Evolutionary conservation across 192 early-diverging fungal genomes (phyloP), one percentile per base, ranked within the genome.

Genomic region (Podila epicladia): DNA sequence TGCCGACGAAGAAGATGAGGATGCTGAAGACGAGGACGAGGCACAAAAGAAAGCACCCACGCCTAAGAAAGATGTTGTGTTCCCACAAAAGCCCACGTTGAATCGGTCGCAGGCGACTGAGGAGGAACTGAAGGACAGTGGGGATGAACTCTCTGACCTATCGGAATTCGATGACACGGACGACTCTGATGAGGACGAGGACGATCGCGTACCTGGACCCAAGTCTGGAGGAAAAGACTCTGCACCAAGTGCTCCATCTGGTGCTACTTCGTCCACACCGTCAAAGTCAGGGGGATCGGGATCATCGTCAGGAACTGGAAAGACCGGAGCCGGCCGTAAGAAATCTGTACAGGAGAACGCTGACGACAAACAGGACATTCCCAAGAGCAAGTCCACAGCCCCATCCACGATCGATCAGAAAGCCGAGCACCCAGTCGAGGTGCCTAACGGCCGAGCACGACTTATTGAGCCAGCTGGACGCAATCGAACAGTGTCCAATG

Each of bases 121-220:
- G 32, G 77, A 80, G 13, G 76, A 79, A 19, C 71, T 80, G 11
- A 80, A 80, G 62, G 77, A 80, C 58, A 80, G 77, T 48, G 77
- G 77, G 29, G 77, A 80, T 45, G 77, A 80, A 20, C 63, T 80
- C 1, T 80, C 77, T 0, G 77, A 80, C 31, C 77, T 80, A 0
- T 80, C 77, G 15, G 77, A 80, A 32, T 80, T 80, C 67, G 77
- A 80, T 4, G 77, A 80, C 57, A 69, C 71, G 20, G 77, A 80
- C 45, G 77, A 80, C 41, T 80, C 77, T 9, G 77, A 80, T 55
- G 77, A 76, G 31, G 74, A 80, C 19, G 77, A 80, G 12, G 38
- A 72, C 26, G 49, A 80, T 24, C 48, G 67, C 19, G 35, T 72
- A 20, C 62, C 55, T 8, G 45, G 68, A 11, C 19, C 50, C 3